Conservation (phyloP, 345 rosid genomes). For the Bruguiera gymnorhiza region DNA sequence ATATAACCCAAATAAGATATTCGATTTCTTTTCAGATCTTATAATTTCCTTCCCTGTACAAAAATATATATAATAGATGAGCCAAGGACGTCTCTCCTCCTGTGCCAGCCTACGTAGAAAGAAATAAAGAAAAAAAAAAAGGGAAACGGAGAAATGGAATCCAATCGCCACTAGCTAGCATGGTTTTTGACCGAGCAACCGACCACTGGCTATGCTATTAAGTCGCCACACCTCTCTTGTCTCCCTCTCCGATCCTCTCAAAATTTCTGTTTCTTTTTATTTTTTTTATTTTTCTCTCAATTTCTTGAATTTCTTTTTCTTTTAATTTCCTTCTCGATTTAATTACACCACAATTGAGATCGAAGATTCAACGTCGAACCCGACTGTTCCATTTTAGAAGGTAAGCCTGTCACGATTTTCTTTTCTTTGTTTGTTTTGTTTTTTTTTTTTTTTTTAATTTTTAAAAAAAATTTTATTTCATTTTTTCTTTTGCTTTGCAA, state of each 20-base stretch:
- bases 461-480: no score
- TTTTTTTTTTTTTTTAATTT: background rate
- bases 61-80: no score
- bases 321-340: background rate
- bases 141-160: background rate
- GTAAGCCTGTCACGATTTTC: slow-evolving; percentile 11
- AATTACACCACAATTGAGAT: background rate
- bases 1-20: no score
- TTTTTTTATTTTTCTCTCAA: background rate
- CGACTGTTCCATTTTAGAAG: slow-evolving; percentile 10
- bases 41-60: background rate
- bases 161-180: background rate
- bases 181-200: slow-evolving; percentile 32
- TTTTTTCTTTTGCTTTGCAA: background rate
- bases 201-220: background rate
- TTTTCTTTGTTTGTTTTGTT: no score
- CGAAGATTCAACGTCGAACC: background rate
- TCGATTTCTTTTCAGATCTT: background rate
- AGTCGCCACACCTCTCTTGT: slow-evolving; percentile 44
- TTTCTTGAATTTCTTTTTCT: background rate
- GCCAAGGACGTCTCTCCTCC: background rate
- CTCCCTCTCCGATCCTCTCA: slow-evolving; percentile 45
- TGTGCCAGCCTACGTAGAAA: no score
- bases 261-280: background rate
- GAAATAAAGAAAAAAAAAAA: background rate